Base-by-base conservation (phyloP, 2,329 filamentous ascomycete genomes). In the Fusarium penzigii region DNA sequence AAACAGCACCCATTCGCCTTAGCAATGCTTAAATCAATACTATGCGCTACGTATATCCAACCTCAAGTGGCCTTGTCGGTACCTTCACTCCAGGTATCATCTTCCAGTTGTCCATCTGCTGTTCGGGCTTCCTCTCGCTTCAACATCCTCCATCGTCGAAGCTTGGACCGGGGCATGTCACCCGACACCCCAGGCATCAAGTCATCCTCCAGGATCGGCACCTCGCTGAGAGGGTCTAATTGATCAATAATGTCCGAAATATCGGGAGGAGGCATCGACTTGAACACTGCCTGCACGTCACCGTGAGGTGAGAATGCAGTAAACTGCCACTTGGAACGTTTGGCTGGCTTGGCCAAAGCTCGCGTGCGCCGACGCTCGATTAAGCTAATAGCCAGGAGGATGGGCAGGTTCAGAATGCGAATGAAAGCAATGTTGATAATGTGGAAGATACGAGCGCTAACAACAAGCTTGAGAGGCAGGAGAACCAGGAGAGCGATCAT, bases 371-470 rank as follows among this genome's bases (percentile, higher is more conserved):
- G 76, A 14, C 87, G 78, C 69, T 90, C 87, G 63, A 84, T 80
- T 29, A 84, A 70, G 6, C 78, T 77, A 44, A 90, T 83, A 14
- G 82, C 62, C 1, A 89, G 69, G 2, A 90, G 74, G 2, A 86
- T 72, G 0, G 86, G 86, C 4, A 80, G 77, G 65, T 90, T 90
- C 53, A 88, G 74, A 1, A 78, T 69, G 7, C 85, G 79, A 8
- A 89, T 82, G 3, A 81, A 75, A 46, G 81, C 80, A 48, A 90
- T 86, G 66, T 90, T 89, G 67, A 89, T 78, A 61, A 85, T 84
- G 72, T 90, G 87, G 61, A 90, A 90, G 73, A 82, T 82, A 16
- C 83, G 78, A 2, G 84, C 79, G 0, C 82, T 78, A 10, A 87
- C 71, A 16, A 85, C 58, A 60, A 85, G 80, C 61, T 88, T 89